Conservation (phyloP, 2,329 filamentous ascomycete species). For the Shiraia bambusicola region DNA sequence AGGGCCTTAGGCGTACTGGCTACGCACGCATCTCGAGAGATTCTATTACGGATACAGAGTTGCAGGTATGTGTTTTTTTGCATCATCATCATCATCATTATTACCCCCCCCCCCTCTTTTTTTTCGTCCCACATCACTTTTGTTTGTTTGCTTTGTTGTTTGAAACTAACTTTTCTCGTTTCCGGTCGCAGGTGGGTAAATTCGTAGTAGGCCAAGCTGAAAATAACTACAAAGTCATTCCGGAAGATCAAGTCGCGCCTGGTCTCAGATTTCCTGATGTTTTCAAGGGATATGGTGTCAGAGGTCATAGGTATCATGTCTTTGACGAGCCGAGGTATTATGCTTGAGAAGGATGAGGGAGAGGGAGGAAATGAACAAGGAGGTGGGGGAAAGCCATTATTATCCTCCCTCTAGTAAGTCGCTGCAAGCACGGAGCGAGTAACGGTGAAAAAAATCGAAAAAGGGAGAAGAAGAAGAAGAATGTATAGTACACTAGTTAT, state of each 20-base stretch:
- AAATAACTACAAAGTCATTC: conserved; percentile 64
- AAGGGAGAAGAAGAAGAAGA: too few species aligned
- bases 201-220: conserved; percentile 78
- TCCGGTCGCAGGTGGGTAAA: conserved; percentile 73
- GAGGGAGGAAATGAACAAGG: neutral
- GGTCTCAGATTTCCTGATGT: conserved; percentile 80
- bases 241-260: conserved; percentile 72
- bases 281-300: conserved; percentile 82
- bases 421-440: too few species aligned
- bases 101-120: neutral
- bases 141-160: too few species aligned
- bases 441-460: too few species aligned
- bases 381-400: too few species aligned
- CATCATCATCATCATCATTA: too few species aligned
- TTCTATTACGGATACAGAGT: conserved; percentile 94
- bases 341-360: conserved; percentile 14
- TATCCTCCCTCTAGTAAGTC: too few species aligned
- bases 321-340: conserved; percentile 68
- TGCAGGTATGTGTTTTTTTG: conserved; percentile 67
- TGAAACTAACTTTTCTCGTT: too few species aligned
- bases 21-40: conserved; percentile 87
- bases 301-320: conserved; percentile 91
- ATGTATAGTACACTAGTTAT: too few species aligned
- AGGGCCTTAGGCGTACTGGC: conserved; percentile 78
- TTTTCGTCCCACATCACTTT: neutral